A percentile compares a stretch with the other conserved stretches of the same genome.
Evolutionary conservation across 2,329 filamentous ascomycete species (phyloP).

Genomic region (Sordariomycetes sp.): DNA sequence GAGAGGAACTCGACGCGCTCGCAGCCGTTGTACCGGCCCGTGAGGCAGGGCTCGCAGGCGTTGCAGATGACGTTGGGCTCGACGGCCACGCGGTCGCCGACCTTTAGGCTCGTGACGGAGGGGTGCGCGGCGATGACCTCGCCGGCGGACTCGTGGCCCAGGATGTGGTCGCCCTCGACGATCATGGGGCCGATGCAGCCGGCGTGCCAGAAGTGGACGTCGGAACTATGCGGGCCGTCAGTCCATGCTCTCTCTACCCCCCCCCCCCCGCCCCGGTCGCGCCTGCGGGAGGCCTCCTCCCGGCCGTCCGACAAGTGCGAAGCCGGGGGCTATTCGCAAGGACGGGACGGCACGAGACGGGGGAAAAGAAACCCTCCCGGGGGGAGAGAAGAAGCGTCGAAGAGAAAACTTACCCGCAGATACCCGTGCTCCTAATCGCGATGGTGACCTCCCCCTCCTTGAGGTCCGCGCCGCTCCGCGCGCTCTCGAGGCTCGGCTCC

Average conservation of each 20-base stretch:
- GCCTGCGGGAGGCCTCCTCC: too few species aligned
- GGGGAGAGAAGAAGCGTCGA: too few species aligned
- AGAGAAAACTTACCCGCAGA: conserved; percentile 59
- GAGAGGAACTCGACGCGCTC: conserved; percentile 76
- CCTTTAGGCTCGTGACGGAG: conserved; percentile 62
- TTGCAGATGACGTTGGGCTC: conserved; percentile 92
- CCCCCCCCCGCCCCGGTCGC: too few species aligned
- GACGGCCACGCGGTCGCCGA: conserved; percentile 83
- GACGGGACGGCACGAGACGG: too few species aligned
- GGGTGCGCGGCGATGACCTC: conserved; percentile 70
- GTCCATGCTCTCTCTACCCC: background rate
- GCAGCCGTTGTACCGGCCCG: conserved; percentile 91
- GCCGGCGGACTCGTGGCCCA: conserved; percentile 88
- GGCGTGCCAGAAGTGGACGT: conserved; percentile 95
- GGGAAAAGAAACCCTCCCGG: background rate
- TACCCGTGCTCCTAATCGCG: conserved; percentile 86
- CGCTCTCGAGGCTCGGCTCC: conserved; percentile 60
- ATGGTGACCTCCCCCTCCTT: conserved; percentile 76
- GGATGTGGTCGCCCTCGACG: conserved; percentile 75
- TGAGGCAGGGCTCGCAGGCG: conserved; percentile 80
- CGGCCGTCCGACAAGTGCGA: too few species aligned
- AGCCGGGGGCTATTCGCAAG: too few species aligned
- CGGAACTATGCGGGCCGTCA: conserved; percentile 44
- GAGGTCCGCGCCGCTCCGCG: conserved; percentile 53
- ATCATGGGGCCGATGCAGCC: conserved; percentile 96